Conservation (phyloP, 1,139 yeast species). For the Zygoascus sp. region DNA sequence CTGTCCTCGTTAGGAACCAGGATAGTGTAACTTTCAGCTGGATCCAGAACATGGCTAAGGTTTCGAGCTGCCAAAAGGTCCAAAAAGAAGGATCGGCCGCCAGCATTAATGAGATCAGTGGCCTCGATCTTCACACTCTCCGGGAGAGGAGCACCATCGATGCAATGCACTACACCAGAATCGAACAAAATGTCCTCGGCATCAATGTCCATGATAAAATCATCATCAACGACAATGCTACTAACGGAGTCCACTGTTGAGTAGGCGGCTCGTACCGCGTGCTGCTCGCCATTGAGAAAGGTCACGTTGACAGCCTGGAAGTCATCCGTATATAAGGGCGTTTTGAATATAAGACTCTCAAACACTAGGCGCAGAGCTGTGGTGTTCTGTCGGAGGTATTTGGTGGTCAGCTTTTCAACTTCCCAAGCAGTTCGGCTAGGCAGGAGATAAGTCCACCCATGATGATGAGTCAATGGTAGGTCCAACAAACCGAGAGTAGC, state of each 20-base stretch:
- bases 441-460: slow-evolving; percentile 70
- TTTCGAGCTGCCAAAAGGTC: slow-evolving; percentile 44
- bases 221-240: slow-evolving; percentile 28
- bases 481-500: slow-evolving; percentile 47
- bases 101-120: slow-evolving; percentile 51
- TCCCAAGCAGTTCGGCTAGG: slow-evolving; percentile 83
- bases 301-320: slow-evolving; percentile 16
- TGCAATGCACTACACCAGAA: slow-evolving; percentile 82
- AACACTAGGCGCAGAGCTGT: slow-evolving; percentile 50
- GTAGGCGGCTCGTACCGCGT: slow-evolving; percentile 2
- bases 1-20: slow-evolving; percentile 68
- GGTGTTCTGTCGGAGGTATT: slow-evolving; percentile 53
- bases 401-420: slow-evolving; percentile 54
- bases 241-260: background rate
- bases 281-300: slow-evolving; percentile 34
- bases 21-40: slow-evolving; percentile 48
- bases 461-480: slow-evolving; percentile 39
- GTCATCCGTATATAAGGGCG: slow-evolving; percentile 64
- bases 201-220: slow-evolving; percentile 26
- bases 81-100: slow-evolving; percentile 43
- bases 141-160: slow-evolving; percentile 57
- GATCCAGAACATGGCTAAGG: slow-evolving; percentile 34
- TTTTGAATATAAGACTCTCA: slow-evolving; percentile 57
- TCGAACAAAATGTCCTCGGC: slow-evolving; percentile 69
- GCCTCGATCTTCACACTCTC: slow-evolving; percentile 50